A percentile compares a stretch with the other conserved stretches of the same genome.
Conservation (phyloP, 805 yeast species). For the Jamesozyma lodderae region DNA sequence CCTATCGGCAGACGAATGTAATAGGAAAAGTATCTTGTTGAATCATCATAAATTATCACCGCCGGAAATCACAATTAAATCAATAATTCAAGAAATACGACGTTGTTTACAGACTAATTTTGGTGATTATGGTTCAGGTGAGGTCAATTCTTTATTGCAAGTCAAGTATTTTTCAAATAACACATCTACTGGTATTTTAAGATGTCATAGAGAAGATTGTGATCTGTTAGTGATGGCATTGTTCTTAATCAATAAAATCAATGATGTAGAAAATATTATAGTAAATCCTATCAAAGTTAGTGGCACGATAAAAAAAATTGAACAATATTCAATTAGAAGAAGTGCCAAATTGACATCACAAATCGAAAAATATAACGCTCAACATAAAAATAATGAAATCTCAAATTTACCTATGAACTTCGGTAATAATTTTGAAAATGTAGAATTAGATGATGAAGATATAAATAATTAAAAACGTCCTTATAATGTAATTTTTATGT, state of each 20-base stretch:
- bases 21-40: slow-evolving; percentile 26
- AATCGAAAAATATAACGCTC: slow-evolving; percentile 7
- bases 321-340: slow-evolving; percentile 54
- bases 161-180: slow-evolving; percentile 72
- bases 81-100: slow-evolving; percentile 46
- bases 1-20: not conserved
- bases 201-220: slow-evolving; percentile 61
- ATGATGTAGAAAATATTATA: slow-evolving; percentile 39
- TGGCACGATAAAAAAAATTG: slow-evolving; percentile 83
- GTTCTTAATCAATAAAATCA: slow-evolving; percentile 43
- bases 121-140: slow-evolving; percentile 74
- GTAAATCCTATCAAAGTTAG: slow-evolving; percentile 61
- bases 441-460: not conserved
- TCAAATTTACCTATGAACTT: not conserved
- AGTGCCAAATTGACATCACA: slow-evolving; percentile 14
- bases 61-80: slow-evolving; percentile 37
- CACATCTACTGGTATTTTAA: slow-evolving; percentile 76
- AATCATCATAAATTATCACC: slow-evolving; percentile 46
- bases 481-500: not conserved
- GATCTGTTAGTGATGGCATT: slow-evolving; percentile 61
- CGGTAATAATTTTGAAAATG: slow-evolving; percentile 10
- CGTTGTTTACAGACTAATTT: slow-evolving; percentile 50
- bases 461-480: not conserved
- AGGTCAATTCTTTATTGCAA: slow-evolving; percentile 47
- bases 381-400: not conserved